phyloP scores from a whole-genome alignment of 441 rosid species.

The Pelargonium australe region DNA sequence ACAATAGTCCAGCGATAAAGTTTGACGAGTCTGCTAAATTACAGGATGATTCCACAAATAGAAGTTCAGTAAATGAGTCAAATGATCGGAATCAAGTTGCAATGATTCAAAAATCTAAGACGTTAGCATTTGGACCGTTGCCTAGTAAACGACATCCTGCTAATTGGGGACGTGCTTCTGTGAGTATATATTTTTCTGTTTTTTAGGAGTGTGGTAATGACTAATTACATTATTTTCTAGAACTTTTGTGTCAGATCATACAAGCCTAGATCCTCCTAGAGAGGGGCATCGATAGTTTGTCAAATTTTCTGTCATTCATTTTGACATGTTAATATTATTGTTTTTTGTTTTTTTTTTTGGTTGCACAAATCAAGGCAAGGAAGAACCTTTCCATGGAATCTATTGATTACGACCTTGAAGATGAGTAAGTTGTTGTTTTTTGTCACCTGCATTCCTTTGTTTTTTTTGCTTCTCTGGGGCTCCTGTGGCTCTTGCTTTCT shows the following conservation, averaged over 20 bases:
- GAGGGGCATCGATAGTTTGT: background rate
- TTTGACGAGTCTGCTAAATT: constrained; percentile 27
- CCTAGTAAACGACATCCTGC: constrained; percentile 24
- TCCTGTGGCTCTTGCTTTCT: background rate
- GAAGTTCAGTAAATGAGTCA: constrained; percentile 22
- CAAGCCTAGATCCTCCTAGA: constrained; percentile 10
- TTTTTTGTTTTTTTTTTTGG: constrained; percentile 9
- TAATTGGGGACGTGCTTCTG: constrained; percentile 66
- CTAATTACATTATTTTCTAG: constrained; percentile 14
- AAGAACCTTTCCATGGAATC: constrained; percentile 84
- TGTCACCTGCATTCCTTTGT: constrained; percentile 17
- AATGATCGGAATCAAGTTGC: constrained; percentile 24
- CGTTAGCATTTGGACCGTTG: constrained; percentile 34
- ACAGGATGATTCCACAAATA: constrained; percentile 23
- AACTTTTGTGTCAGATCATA: background rate
- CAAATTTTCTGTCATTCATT: constrained; percentile 2
- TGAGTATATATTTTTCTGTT: constrained; percentile 37
- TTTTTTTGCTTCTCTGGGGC: constrained; percentile 6
- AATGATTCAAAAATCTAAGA: constrained; percentile 32
- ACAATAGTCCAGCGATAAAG: constrained; percentile 21
- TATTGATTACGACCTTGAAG: constrained; percentile 46
- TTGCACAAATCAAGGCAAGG: constrained; percentile 49
- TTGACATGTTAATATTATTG: background rate
- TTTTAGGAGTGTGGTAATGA: constrained; percentile 12
- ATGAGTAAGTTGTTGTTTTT: constrained; percentile 55